Conservation (phyloP, 306 rosid species). For the Cucurbita ficifolia region DNA sequence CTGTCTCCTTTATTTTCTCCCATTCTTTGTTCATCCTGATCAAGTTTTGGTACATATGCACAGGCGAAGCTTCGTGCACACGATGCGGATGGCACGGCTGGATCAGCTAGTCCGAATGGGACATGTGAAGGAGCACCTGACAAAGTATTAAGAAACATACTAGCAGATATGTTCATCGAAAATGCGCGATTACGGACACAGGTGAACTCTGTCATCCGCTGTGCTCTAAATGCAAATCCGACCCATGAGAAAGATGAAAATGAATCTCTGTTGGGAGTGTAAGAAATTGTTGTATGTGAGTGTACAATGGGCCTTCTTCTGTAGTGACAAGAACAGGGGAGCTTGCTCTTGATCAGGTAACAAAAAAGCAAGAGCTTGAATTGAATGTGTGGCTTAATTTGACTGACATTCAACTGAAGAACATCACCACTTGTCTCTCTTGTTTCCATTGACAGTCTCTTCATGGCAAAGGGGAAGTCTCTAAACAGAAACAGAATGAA, state of each 20-base stretch:
- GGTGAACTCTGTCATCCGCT: conserved; percentile 59
- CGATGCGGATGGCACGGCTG: conserved; percentile 26
- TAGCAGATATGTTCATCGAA: conserved; percentile 59
- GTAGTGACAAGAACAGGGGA: not conserved
- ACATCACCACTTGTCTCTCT: not conserved
- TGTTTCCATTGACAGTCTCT: not conserved
- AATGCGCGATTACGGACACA: conserved; percentile 72
- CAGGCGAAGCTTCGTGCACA: conserved; percentile 93
- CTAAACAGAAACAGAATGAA: too few species aligned
- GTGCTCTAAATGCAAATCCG: conserved; percentile 37
- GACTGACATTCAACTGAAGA: not conserved
- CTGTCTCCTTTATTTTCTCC: not conserved
- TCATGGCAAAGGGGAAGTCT: not conserved
- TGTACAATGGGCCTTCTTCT: not conserved
- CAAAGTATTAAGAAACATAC: conserved; percentile 51
- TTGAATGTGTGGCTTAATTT: not conserved
- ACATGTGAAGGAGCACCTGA: conserved; percentile 20
- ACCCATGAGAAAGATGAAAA: conserved; percentile 27
- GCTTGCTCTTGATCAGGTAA: not conserved
- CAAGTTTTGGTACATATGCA: conserved; percentile 6
- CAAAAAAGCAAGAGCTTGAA: not conserved
- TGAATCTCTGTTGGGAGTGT: conserved; percentile 35
- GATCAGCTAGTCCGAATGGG: conserved; percentile 9
- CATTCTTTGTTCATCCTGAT: not conserved
- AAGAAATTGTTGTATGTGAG: conserved; percentile 12